Evolutionary conservation across 139 green algal genomes (phyloP), one percentile per base, ranked within the genome.

Genomic region (Coccomyxa sp.): DNA sequence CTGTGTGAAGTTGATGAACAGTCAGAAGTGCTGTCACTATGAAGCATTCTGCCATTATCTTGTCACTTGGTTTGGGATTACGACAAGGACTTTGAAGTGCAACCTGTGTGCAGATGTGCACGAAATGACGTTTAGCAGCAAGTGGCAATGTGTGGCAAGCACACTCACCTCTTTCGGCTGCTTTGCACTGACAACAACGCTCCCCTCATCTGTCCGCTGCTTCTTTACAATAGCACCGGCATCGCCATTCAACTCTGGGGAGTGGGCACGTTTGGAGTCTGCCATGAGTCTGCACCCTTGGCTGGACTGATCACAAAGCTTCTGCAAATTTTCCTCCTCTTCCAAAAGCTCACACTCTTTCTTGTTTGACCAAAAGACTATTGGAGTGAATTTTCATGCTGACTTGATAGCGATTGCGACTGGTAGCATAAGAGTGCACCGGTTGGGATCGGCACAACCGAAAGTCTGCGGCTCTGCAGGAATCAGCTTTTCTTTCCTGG

Each of bases 1-100:
- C 84, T 91, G 88, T 79, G 74, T 58, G 3, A 16, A n/a, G 7
- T 63, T 63, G 32, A 18, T 45, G n/a, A 28, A 57, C 38, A 51
- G 38, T 51, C 38, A 51, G 38, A 51, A 51, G 38, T 51, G 38
- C 38, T 51, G 38, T 51, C 38, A 51, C 3, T 51, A 7, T 51
- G 38, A 7, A 51, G 7, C 38, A 51, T 51, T 7, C 7, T 7
- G 57, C 30, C 71, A 78, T 7, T 10, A 57, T 32, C 71, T 31
- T 32, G 1, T 78, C n/a, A 78, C 38, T 51, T n/a, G 3, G n/a
- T 21, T 78, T 78, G 23, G 14, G n/a, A 23, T 10, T 1, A 78
- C n/a, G 23, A 28, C 30, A 45, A 10, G 30, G 71, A 78, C 3
- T 21, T 78, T 32, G 23, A 78, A 32, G 23, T 18, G 27, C 71